Percentiles rank a stretch among this genome's conserved stretches.
Conservation (phyloP, 176 grass and related monocot genomes). For the Thinopyrum elongatum region DNA sequence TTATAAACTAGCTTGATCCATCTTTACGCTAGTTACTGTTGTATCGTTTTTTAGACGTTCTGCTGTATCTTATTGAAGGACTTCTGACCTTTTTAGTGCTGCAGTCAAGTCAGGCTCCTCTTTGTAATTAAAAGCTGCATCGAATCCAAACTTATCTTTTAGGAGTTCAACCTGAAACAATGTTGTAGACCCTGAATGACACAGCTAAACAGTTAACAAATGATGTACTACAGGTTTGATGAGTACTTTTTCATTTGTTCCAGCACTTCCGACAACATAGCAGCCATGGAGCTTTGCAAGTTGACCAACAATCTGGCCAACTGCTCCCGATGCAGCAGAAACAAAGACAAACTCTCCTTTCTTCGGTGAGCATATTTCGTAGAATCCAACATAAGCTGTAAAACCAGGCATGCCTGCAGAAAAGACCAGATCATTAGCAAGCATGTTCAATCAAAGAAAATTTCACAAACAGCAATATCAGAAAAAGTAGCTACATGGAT, state of each 20-base stretch:
- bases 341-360: conserved; percentile 85
- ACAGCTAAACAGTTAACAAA: conserved; percentile 4
- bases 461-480: not conserved
- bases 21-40: not conserved
- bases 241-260: conserved; percentile 27
- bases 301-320: conserved; percentile 89
- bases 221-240: not conserved
- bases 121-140: conserved; percentile 94
- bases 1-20: not conserved
- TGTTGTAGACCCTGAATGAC: not conserved
- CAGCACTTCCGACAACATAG: conserved; percentile 85
- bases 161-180: conserved; percentile 78
- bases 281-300: conserved; percentile 92
- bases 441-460: not conserved
- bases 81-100: conserved; percentile 58
- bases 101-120: conserved; percentile 70
- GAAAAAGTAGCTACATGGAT: not conserved
- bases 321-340: conserved; percentile 87
- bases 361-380: conserved; percentile 74
- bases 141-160: conserved; percentile 71
- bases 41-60: not conserved
- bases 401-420: conserved; percentile 84
- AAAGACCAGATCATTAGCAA: not conserved
- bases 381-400: conserved; percentile 89
- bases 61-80: not conserved